phyloP scores from a whole-genome alignment of 768 basidiomycete genomes.

The Tylopilus felleus region DNA sequence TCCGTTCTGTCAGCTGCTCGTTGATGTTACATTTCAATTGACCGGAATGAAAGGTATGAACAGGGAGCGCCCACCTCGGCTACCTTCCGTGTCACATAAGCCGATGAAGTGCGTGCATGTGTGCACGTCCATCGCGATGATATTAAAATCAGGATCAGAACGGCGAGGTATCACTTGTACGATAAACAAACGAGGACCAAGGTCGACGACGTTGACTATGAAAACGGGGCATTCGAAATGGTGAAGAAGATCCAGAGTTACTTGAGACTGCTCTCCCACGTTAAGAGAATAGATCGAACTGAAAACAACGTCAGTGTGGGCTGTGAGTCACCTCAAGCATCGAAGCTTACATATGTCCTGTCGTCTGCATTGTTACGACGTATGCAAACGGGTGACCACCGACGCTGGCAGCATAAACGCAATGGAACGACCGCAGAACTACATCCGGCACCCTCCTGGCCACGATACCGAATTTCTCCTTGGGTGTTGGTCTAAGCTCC shows the following conservation, averaged over 20 bases:
- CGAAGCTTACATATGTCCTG: slow-evolving; percentile 1
- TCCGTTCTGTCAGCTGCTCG: no score
- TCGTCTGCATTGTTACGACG: background rate
- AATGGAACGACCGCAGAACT: background rate
- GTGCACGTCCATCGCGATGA: slow-evolving; percentile 15
- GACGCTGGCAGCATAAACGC: slow-evolving; percentile 7
- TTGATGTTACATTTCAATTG: no score
- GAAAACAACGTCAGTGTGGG: background rate
- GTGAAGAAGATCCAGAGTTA: slow-evolving; percentile 11
- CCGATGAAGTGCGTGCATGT: slow-evolving; percentile 2
- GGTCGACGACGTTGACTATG: background rate
- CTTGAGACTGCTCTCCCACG: background rate
- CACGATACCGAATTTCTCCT: slow-evolving; percentile 6
- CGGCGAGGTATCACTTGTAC: no score
- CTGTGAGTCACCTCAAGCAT: background rate
- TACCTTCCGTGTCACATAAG: background rate
- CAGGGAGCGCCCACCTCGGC: background rate
- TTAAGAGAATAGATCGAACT: slow-evolving; percentile 13
- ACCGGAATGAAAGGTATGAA: background rate
- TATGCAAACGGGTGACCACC: slow-evolving; percentile 12
- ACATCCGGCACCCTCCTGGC: no score
- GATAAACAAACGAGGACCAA: background rate
- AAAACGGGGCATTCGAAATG: slow-evolving; percentile 7
- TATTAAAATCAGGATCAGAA: no score
- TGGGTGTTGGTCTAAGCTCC: no score